Conservation (phyloP, 2,329 filamentous ascomycete species). For the Neofusicoccum parvum region DNA sequence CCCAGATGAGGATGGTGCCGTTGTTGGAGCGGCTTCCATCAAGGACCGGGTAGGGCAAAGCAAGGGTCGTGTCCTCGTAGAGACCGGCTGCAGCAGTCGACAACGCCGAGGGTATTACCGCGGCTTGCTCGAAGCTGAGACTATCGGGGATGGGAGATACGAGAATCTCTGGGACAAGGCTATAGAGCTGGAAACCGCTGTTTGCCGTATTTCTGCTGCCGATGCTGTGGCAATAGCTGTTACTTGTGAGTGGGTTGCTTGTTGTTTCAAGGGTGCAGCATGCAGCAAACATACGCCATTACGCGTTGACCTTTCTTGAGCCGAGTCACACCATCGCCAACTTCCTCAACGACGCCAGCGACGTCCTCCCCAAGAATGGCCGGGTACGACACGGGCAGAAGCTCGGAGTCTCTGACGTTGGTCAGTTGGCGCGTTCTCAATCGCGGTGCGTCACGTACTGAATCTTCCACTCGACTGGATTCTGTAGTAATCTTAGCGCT, state of each 20-base stretch:
- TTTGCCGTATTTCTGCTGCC: conserved; percentile 30
- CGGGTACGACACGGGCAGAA: conserved; percentile 29
- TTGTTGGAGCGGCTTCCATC: conserved; percentile 25
- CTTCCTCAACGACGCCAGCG: conserved; percentile 40
- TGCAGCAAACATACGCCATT: neutral
- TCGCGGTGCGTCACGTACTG: neutral
- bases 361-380: conserved; percentile 40
- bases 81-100: conserved; percentile 47
- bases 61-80: conserved; percentile 43
- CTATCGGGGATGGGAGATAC: conserved; percentile 42
- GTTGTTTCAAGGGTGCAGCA: too few relatives aligned
- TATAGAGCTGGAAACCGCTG: conserved; percentile 39
- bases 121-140: conserved; percentile 41
- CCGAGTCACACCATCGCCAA: conserved; percentile 28
- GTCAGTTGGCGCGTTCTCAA: neutral
- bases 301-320: conserved; percentile 6
- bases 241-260: neutral
- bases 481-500: neutral
- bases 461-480: conserved; percentile 8
- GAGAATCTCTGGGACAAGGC: conserved; percentile 31
- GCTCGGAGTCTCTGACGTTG: neutral
- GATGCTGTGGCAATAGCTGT: conserved; percentile 24
- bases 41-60: conserved; percentile 37
- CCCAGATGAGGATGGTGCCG: conserved; percentile 42
- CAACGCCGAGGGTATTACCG: conserved; percentile 48